Percentiles rank a stretch among this genome's conserved stretches.
These are phyloP conservation scores for Juncus effusus DNA, from an alignment of 176 grass and related monocot species.

Conservation along the genomic window DNA sequence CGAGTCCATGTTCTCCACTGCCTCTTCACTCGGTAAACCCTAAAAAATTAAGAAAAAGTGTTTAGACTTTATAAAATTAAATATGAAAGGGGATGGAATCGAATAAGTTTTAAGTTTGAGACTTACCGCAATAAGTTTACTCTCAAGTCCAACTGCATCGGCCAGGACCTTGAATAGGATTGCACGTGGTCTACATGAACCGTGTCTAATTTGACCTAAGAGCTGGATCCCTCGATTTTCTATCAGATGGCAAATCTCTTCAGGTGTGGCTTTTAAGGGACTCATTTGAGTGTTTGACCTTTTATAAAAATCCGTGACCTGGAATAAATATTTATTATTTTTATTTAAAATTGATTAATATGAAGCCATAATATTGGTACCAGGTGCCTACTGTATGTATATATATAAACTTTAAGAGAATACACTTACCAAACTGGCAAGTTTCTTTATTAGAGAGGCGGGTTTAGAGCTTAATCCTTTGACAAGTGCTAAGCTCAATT, in stretches of 20 bases:
- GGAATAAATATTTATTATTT: slow-evolving; percentile 27
- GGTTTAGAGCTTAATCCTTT: slow-evolving; percentile 84
- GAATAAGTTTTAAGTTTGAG: slow-evolving; percentile 22
- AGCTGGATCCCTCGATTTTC: slow-evolving; percentile 78
- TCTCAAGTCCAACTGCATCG: slow-evolving; percentile 79
- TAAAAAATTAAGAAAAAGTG: slow-evolving; percentile 40
- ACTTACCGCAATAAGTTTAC: slow-evolving; percentile 83
- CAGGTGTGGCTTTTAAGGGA: slow-evolving; percentile 67
- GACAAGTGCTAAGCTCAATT: slow-evolving; percentile 71
- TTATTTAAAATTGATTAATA: too few relatives aligned
- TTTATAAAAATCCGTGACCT: slow-evolving; percentile 94
- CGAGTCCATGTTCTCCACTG: slow-evolving; percentile 62
- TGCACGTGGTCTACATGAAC: slow-evolving; percentile 83
- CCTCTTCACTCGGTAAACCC: slow-evolving; percentile 84
- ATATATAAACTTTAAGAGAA: too few relatives aligned
- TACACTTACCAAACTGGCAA: slow-evolving; percentile 86
- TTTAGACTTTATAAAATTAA: background rate
- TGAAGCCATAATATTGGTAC: too few relatives aligned
- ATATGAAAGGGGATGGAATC: background rate
- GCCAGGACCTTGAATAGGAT: slow-evolving; percentile 98
- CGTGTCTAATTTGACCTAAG: slow-evolving; percentile 96
- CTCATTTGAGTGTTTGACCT: slow-evolving; percentile 69
- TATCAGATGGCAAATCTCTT: slow-evolving; percentile 74
- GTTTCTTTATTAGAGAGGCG: slow-evolving; percentile 71
- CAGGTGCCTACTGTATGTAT: too few relatives aligned